Evolutionary conservation across 768 basidiomycete genomes (phyloP).

Genomic region (Floccularia luteovirens): DNA sequence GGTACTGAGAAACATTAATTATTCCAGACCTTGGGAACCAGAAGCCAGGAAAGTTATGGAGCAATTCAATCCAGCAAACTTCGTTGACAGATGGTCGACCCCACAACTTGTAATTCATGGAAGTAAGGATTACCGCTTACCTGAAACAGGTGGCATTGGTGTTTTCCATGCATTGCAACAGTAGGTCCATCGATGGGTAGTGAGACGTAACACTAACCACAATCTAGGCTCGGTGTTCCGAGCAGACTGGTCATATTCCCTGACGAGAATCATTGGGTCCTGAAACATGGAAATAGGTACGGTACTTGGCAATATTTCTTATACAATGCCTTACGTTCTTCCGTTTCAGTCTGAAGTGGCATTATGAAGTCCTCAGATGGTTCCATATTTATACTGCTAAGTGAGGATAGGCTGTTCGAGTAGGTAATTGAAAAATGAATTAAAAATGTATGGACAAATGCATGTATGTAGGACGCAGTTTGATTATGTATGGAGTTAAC

Average conservation of each 20-base stretch:
- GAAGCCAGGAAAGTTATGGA: neutral
- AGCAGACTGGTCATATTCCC: constrained; percentile 81
- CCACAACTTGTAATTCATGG: constrained; percentile 83
- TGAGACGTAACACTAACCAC: neutral
- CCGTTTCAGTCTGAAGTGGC: constrained; percentile 78
- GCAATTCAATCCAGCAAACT: constrained; percentile 76
- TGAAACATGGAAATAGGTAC: constrained; percentile 71
- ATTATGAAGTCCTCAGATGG: constrained; percentile 91
- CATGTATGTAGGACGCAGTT: no score
- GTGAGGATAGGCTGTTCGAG: neutral
- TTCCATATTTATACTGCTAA: constrained; percentile 62
- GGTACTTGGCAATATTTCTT: constrained; percentile 8
- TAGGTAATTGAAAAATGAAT: neutral
- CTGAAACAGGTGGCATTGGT: constrained; percentile 77
- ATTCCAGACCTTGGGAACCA: constrained; percentile 56
- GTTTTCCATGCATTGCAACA: constrained; percentile 84
- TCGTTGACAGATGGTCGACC: constrained; percentile 78
- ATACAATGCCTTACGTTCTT: neutral
- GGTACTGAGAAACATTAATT: neutral
- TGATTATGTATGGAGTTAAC: no score
- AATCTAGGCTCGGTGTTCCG: constrained; percentile 54
- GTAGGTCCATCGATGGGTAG: constrained; percentile 31
- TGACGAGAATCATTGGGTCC: constrained; percentile 90
- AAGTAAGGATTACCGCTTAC: constrained; percentile 82
- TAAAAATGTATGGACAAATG: no score